Conservation (phyloP, 306 rosid genomes). For the Canavalia gladiata region DNA sequence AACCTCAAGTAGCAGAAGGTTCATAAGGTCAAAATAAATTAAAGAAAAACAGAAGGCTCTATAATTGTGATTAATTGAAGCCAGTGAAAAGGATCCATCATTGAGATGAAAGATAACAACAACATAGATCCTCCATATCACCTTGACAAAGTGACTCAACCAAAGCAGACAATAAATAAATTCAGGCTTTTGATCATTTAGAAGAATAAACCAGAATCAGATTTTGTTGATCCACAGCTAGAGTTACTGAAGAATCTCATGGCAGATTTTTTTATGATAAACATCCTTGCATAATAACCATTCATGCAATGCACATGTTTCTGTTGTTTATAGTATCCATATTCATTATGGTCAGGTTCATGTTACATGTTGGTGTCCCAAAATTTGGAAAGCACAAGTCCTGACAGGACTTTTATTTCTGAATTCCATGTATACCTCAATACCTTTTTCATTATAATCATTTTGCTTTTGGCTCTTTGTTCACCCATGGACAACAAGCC, state of each 20-base stretch:
- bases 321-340: slow-evolving; percentile 9
- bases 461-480: not conserved
- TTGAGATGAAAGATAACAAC: slow-evolving; percentile 13
- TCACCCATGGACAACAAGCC: not conserved
- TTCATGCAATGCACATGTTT: not conserved
- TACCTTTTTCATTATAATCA: not conserved
- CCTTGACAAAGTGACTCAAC: slow-evolving; percentile 29
- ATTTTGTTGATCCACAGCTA: slow-evolving; percentile 23
- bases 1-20: slow-evolving; percentile 26
- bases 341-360: slow-evolving; percentile 20
- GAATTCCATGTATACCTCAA: not conserved
- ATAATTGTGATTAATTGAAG: not conserved
- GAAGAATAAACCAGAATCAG: slow-evolving; percentile 2
- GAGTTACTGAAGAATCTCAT: slow-evolving; percentile 20
- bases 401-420: not conserved
- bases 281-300: slow-evolving; percentile 20
- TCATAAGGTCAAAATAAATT: slow-evolving; percentile 21
- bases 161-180: slow-evolving; percentile 29
- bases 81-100: slow-evolving; percentile 26
- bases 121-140: slow-evolving; percentile 9
- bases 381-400: slow-evolving; percentile 10
- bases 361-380: slow-evolving; percentile 25
- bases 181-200: not conserved
- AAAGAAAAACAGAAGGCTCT: not conserved
- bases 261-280: slow-evolving; percentile 12